Evolutionary conservation across 176 grass and related monocot species (phyloP).

Genomic region (Bromus sterilis): DNA sequence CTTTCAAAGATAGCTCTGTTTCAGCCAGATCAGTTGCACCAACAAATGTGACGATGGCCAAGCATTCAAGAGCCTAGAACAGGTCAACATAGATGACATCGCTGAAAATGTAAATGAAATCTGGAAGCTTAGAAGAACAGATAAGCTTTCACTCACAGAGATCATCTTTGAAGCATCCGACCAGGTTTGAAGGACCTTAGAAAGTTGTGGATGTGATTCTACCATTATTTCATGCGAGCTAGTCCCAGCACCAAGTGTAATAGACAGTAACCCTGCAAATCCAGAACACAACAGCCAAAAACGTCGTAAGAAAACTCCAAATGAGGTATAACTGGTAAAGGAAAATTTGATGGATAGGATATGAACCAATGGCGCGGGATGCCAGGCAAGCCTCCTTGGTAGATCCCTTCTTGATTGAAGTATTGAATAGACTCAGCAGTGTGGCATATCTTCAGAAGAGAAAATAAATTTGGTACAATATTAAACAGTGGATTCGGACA

Average conservation of each 20-base stretch:
- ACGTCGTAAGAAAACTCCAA: slow-evolving; percentile 2
- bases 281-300: neutral
- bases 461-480: neutral
- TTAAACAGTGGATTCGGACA: neutral
- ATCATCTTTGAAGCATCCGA: slow-evolving; percentile 57
- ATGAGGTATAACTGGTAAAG: neutral
- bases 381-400: slow-evolving; percentile 62
- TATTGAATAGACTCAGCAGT: slow-evolving; percentile 65
- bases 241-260: slow-evolving; percentile 60
- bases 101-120: neutral
- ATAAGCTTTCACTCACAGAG: slow-evolving; percentile 38
- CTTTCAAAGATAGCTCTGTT: slow-evolving; percentile 58
- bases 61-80: slow-evolving; percentile 63
- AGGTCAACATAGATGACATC: neutral
- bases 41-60: slow-evolving; percentile 66
- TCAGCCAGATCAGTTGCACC: slow-evolving; percentile 76
- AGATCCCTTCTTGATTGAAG: slow-evolving; percentile 75
- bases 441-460: slow-evolving; percentile 62
- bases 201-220: slow-evolving; percentile 56
- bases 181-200: slow-evolving; percentile 49
- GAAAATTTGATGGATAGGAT: neutral
- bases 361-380: slow-evolving; percentile 53
- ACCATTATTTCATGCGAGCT: slow-evolving; percentile 62
- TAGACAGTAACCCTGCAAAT: slow-evolving; percentile 50
- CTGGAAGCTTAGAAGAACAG: neutral